Evolutionary conservation across 257 asterid genomes (phyloP).

Genomic region (Ligustrum vulgare): DNA sequence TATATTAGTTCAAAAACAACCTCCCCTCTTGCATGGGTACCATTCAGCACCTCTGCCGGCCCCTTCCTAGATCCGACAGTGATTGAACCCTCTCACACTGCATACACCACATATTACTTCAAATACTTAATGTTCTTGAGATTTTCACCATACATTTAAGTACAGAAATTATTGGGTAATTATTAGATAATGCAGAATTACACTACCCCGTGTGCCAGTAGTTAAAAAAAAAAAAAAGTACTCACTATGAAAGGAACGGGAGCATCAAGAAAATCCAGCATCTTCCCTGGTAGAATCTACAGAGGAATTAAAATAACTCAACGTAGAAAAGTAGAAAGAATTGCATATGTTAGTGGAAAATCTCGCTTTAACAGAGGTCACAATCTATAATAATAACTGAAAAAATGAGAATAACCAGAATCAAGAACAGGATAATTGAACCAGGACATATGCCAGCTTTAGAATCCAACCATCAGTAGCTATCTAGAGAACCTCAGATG

Average conservation of each 20-base stretch:
- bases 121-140: not conserved
- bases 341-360: constrained; percentile 14
- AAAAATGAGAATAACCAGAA: not conserved
- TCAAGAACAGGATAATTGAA: constrained; percentile 15
- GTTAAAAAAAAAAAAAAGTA: not conserved
- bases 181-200: not conserved
- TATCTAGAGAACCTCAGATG: not conserved
- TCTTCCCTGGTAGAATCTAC: constrained; percentile 88
- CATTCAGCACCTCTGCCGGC: not conserved
- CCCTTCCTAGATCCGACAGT: not conserved
- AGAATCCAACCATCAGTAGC: not conserved
- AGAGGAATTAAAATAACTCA: constrained; percentile 21
- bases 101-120: not conserved
- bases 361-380: not conserved
- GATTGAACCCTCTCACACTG: not conserved
- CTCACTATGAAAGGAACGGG: constrained; percentile 98
- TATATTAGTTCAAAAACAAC: not conserved
- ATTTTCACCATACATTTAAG: not conserved
- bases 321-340: constrained; percentile 7
- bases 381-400: not conserved
- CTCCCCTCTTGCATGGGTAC: not conserved
- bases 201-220: not conserved
- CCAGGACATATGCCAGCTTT: constrained; percentile 10
- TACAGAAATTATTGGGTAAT: constrained; percentile 1
- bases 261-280: constrained; percentile 95